Percentiles rank a stretch among this genome's conserved stretches.
Evolutionary conservation across 441 rosid genomes (phyloP).

Genomic region (Viola pubescens): DNA sequence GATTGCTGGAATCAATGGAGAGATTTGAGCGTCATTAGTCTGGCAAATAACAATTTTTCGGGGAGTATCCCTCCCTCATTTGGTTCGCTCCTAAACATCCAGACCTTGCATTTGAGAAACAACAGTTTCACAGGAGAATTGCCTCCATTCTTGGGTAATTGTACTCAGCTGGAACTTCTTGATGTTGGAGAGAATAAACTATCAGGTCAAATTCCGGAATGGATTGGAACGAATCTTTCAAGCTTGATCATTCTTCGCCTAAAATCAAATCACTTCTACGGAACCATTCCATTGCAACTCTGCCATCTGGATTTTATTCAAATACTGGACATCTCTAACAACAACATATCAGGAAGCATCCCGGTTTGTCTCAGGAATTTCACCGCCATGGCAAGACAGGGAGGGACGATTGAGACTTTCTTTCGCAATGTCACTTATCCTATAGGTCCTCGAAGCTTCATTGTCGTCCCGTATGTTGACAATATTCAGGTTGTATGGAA

Average conservation of each 20-base stretch:
- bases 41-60: constrained; percentile 16
- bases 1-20: constrained; percentile 15
- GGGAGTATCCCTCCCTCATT: constrained; percentile 13
- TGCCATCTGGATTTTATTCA: constrained; percentile 12
- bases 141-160: constrained; percentile 15
- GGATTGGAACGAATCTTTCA: constrained; percentile 15
- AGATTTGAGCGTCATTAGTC: not conserved
- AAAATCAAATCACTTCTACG: constrained; percentile 14
- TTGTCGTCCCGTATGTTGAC: not conserved
- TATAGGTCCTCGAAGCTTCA: too few relatives aligned
- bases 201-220: constrained; percentile 17
- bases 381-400: constrained; percentile 5
- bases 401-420: not conserved
- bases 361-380: constrained; percentile 4
- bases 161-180: not conserved
- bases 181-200: constrained; percentile 21
- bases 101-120: constrained; percentile 12
- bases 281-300: constrained; percentile 11
- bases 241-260: constrained; percentile 11
- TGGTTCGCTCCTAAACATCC: not conserved
- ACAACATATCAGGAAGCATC: constrained; percentile 9
- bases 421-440: not conserved
- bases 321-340: constrained; percentile 17
- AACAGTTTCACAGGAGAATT: constrained; percentile 19
- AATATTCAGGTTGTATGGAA: constrained; percentile 1